Percentiles rank a stretch among this genome's conserved stretches.
Evolutionary conservation across 306 rosid species (phyloP).

Genomic region (Vicia faba): DNA sequence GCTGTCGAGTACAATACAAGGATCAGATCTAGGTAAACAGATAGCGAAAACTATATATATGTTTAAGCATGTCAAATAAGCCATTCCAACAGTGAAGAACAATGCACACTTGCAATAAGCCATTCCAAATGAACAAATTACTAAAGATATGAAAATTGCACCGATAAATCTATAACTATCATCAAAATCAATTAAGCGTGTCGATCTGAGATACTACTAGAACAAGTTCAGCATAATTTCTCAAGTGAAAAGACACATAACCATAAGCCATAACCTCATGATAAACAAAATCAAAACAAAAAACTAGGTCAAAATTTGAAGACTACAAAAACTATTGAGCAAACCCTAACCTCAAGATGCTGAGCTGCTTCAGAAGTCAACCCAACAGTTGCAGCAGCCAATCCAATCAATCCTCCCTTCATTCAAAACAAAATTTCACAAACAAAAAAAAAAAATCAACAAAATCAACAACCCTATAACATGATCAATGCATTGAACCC

Average conservation of each 20-base stretch:
- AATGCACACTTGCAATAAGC: constrained; percentile 15
- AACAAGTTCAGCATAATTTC: neutral
- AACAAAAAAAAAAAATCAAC: neutral
- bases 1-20: constrained; percentile 60
- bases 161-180: neutral
- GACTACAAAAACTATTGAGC: neutral
- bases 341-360: constrained; percentile 86
- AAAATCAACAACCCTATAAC: neutral
- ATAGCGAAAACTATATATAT: constrained; percentile 20
- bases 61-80: constrained; percentile 19
- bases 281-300: constrained; percentile 1
- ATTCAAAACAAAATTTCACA: neutral
- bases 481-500: constrained; percentile 4
- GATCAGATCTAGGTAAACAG: constrained; percentile 25
- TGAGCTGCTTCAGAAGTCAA: constrained; percentile 87
- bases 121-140: constrained; percentile 13
- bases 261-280: constrained; percentile 6
- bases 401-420: constrained; percentile 98
- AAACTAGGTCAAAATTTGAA: neutral
- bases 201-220: neutral
- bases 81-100: constrained; percentile 24
- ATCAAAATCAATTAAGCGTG: neutral
- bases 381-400: constrained; percentile 99
- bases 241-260: neutral
- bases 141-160: neutral